Percentiles rank a stretch among this genome's conserved stretches.
phyloP scores from a whole-genome alignment of 495 filamentous ascomycete genomes.

The Corynascus novoguineensis region DNA sequence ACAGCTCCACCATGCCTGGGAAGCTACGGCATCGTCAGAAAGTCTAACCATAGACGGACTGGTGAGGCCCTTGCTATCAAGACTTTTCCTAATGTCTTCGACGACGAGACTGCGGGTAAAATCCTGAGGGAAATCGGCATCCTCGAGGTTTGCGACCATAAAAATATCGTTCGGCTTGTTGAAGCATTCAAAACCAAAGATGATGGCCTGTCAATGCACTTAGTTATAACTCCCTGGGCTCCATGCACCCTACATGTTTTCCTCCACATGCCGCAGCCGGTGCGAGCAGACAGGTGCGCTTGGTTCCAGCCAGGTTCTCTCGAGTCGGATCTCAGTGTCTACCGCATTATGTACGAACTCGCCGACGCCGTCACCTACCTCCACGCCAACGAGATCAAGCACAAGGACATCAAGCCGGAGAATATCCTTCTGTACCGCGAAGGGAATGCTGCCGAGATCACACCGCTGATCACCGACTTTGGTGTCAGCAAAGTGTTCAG shows the following conservation, averaged over 20 bases:
- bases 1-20: neutral
- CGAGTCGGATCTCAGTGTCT: neutral
- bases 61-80: neutral
- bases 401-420: neutral
- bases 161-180: neutral
- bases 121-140: neutral
- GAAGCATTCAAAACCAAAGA: neutral
- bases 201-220: neutral
- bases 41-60: neutral
- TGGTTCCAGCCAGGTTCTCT: neutral
- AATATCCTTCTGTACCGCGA: neutral
- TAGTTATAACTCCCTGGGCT: neutral
- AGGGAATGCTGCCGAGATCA: neutral
- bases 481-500: neutral
- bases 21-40: neutral
- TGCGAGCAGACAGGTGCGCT: neutral
- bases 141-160: neutral
- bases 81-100: neutral
- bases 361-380: neutral
- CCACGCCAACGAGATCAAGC: neutral
- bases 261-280: neutral
- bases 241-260: neutral
- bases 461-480: neutral
- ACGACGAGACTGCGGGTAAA: neutral
- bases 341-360: neutral